Evolutionary conservation across 2,329 filamentous ascomycete species (phyloP).

Genomic region (Phaeomoniella chlamydospora): DNA sequence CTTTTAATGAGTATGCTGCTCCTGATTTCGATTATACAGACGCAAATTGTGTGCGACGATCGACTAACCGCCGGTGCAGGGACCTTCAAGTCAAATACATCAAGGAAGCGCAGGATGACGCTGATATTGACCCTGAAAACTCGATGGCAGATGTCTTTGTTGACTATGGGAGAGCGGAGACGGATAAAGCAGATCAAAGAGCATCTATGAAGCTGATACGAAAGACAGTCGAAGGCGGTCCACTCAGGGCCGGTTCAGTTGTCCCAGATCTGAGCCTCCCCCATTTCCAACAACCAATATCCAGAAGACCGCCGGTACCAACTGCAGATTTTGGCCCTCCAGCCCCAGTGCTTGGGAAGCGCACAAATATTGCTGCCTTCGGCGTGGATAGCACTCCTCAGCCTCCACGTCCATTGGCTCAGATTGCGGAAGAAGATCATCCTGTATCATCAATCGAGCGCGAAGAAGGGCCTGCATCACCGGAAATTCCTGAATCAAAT

Average conservation of each 20-base stretch:
- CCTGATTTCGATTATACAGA: not conserved
- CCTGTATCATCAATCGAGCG: not conserved
- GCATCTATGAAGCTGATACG: conserved; percentile 10
- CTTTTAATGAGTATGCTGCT: not conserved
- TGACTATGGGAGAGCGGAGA: conserved; percentile 11
- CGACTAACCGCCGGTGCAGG: conserved; percentile 3
- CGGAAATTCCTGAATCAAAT: not conserved
- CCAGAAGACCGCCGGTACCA: not conserved
- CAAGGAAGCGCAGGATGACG: conserved; percentile 11
- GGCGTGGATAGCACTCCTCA: not conserved
- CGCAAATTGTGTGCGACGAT: not conserved
- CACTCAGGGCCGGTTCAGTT: conserved; percentile 10
- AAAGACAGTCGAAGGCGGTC: conserved; percentile 7
- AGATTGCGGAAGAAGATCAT: not conserved
- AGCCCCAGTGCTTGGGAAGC: not conserved
- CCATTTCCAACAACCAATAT: conserved; percentile 7
- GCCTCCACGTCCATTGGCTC: not conserved
- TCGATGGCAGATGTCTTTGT: conserved; percentile 11
- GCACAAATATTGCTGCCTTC: not conserved
- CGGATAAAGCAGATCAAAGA: conserved; percentile 10
- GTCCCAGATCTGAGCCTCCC: conserved; percentile 9
- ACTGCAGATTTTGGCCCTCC: not conserved
- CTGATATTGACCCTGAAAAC: conserved; percentile 11
- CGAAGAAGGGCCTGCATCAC: not conserved
- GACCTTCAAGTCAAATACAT: conserved; percentile 12